Conservation (phyloP, 352 stramenopile species). For the Elongisporangium anandrum region DNA sequence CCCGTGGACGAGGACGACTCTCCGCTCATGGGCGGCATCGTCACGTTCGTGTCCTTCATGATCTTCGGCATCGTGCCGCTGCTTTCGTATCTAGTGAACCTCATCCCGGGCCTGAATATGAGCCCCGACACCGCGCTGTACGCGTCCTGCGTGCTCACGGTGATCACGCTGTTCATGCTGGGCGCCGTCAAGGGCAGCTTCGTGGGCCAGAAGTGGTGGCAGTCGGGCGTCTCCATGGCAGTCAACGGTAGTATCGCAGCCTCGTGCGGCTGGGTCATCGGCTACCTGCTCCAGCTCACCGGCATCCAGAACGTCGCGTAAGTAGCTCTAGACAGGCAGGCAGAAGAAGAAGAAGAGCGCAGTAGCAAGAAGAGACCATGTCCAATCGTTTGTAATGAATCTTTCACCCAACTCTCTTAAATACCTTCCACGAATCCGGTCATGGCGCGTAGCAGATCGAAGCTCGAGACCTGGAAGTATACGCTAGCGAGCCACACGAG, state of each 20-base stretch:
- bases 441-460: conserved; percentile 59
- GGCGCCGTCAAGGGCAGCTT: conserved; percentile 90
- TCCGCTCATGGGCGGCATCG: conserved; percentile 69
- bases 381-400: conserved; percentile 2
- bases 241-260: conserved; percentile 74
- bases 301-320: conserved; percentile 74
- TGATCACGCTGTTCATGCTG: conserved; percentile 92
- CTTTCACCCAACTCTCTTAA: conserved; percentile 5
- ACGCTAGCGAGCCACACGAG: conserved; percentile 25
- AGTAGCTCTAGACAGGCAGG: conserved; percentile 10
- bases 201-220: conserved; percentile 74
- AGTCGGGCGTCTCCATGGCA: conserved; percentile 64
- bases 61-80: conserved; percentile 91
- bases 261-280: conserved; percentile 75
- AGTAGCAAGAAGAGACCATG: not conserved
- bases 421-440: conserved; percentile 52
- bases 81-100: conserved; percentile 90
- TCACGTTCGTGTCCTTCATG: conserved; percentile 91
- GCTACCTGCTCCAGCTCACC: conserved; percentile 76
- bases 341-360: no score
- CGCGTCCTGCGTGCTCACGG: conserved; percentile 91
- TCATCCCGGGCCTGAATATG: conserved; percentile 68
- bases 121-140: conserved; percentile 76
- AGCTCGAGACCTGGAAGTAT: conserved; percentile 39
- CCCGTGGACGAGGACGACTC: conserved; percentile 92